Conservation (phyloP, 2,329 filamentous ascomycete species). For the Chalaropsis thielavioides region DNA sequence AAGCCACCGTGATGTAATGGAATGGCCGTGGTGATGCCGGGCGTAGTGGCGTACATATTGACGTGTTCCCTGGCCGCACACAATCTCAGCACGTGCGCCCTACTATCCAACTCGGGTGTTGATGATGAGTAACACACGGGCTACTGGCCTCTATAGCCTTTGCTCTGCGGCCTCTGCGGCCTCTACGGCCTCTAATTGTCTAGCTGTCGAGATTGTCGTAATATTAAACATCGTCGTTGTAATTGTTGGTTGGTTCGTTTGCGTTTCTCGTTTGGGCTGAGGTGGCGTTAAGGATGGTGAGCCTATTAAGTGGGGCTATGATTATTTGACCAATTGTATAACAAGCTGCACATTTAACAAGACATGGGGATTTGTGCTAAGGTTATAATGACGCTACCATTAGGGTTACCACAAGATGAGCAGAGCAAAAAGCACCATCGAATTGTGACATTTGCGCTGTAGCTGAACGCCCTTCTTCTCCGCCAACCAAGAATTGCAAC, state of each 20-base stretch:
- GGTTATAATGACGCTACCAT: neutral
- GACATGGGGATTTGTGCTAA: neutral
- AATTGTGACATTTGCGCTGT: too few relatives aligned
- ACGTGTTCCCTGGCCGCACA: neutral
- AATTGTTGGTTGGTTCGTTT: constrained; percentile 5
- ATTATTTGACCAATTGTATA: neutral
- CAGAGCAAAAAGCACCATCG: too few relatives aligned
- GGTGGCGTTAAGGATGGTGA: neutral
- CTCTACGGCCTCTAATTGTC: neutral
- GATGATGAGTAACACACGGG: neutral
- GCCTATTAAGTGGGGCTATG: neutral
- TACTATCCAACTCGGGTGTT: too few relatives aligned
- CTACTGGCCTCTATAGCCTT: too few relatives aligned
- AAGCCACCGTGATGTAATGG: too few relatives aligned
- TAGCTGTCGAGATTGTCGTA: neutral
- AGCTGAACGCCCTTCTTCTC: too few relatives aligned
- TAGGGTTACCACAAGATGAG: too few relatives aligned
- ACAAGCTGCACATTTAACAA: neutral
- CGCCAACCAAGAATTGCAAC: too few relatives aligned
- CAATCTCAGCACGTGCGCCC: too few relatives aligned
- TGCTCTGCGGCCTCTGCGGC: neutral
- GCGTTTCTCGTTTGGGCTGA: constrained; percentile 1
- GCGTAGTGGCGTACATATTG: neutral
- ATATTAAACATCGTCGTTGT: neutral
- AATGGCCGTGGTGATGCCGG: too few relatives aligned